These are phyloP conservation scores for Amanita rimosa DNA, from an alignment of 768 basidiomycete species.

Conservation along the genomic window DNA sequence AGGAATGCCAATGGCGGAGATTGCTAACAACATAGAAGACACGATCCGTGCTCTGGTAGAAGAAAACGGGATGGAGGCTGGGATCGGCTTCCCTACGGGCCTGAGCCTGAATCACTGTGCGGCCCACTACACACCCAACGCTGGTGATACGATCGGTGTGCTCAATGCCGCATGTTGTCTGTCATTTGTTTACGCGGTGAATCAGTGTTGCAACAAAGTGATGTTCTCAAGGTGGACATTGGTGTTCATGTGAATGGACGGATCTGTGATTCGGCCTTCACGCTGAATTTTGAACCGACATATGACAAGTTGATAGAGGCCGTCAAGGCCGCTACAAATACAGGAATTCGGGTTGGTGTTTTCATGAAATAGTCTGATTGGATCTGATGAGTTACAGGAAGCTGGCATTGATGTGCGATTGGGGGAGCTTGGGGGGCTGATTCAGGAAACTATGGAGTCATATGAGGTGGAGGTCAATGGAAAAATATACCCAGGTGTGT, in stretches of 20 bases:
- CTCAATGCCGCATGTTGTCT: conserved; percentile 8
- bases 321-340: conserved; percentile 89
- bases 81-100: conserved; percentile 95
- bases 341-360: conserved; percentile 63
- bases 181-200: conserved; percentile 1
- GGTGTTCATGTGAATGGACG: conserved; percentile 97
- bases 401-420: conserved; percentile 93
- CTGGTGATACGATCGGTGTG: conserved; percentile 77
- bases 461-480: conserved; percentile 93
- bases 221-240: conserved; percentile 94
- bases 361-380: not conserved
- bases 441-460: conserved; percentile 98
- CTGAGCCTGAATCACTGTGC: conserved; percentile 90
- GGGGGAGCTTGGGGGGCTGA: conserved; percentile 82
- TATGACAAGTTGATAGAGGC: conserved; percentile 87
- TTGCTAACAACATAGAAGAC: conserved; percentile 88
- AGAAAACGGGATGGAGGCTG: conserved; percentile 74
- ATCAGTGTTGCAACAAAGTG: conserved; percentile 67
- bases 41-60: conserved; percentile 87
- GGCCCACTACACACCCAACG: conserved; percentile 94
- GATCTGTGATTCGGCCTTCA: conserved; percentile 94
- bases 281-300: conserved; percentile 77
- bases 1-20: conserved; percentile 91
- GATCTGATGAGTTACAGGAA: conserved; percentile 40
- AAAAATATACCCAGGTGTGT: conserved; percentile 67